Evolutionary conservation across 1,139 yeast genomes (phyloP).

Genomic region (Hemisphaericaspora xylanilytica): DNA sequence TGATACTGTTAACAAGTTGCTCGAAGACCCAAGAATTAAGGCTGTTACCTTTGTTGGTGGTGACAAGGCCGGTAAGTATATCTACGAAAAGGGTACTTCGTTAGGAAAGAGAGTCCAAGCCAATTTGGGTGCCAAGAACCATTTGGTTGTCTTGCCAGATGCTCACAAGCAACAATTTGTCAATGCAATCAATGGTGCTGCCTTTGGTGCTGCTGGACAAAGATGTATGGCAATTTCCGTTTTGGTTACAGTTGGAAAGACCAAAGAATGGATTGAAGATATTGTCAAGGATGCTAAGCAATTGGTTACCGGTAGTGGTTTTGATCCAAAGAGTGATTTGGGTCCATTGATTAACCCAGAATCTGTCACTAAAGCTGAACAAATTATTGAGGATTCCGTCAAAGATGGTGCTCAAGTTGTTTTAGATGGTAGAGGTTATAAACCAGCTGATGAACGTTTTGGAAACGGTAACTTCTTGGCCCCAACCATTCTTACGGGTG

Average conservation of each 20-base stretch:
- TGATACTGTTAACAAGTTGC: conserved; percentile 69
- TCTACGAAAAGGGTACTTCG: conserved; percentile 63
- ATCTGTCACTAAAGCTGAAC: conserved; percentile 52
- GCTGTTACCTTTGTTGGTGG: conserved; percentile 81
- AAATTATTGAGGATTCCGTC: conserved; percentile 54
- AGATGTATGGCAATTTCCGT: conserved; percentile 83
- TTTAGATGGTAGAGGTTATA: conserved; percentile 63
- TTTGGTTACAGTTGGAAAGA: conserved; percentile 70
- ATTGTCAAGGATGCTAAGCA: conserved; percentile 56
- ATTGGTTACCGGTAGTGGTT: conserved; percentile 67
- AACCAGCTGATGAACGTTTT: conserved; percentile 43
- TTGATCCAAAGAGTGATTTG: conserved; percentile 57
- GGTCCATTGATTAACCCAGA: conserved; percentile 73
- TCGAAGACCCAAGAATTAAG: conserved; percentile 74
- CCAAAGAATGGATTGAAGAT: conserved; percentile 64
- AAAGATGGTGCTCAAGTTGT: conserved; percentile 58
- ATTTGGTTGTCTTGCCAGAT: conserved; percentile 70
- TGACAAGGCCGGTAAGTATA: conserved; percentile 73
- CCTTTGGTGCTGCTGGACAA: conserved; percentile 85
- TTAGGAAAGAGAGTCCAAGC: conserved; percentile 79
- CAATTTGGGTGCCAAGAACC: conserved; percentile 77
- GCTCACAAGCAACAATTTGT: conserved; percentile 66
- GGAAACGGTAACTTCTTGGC: conserved; percentile 73
- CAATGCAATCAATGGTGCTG: conserved; percentile 72
- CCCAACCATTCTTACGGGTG: conserved; percentile 65